These are phyloP conservation scores for Diplotaxis tenuifolia DNA, from an alignment of 345 rosid genomes.

Conservation along the genomic window DNA sequence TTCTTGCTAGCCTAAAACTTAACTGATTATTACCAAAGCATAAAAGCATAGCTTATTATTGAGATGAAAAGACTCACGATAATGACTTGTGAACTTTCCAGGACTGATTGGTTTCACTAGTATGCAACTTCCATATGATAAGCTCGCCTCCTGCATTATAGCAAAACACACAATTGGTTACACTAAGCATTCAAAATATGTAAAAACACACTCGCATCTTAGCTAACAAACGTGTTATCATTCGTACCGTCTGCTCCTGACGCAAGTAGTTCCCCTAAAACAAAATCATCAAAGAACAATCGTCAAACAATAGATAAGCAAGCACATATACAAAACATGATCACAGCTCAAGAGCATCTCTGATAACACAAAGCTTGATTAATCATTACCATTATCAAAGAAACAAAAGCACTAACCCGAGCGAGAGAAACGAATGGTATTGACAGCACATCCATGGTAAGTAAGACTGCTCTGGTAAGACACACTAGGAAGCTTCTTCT, in stretches of 20 bases:
- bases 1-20: background rate
- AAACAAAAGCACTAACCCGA: constrained; percentile 49
- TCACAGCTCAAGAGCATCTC: background rate
- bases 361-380: background rate
- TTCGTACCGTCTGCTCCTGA: constrained; percentile 95
- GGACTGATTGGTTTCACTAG: constrained; percentile 62
- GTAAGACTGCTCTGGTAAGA: constrained; percentile 74
- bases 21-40: background rate
- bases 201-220: background rate
- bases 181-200: background rate
- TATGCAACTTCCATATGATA: constrained; percentile 78
- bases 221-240: background rate
- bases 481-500: constrained; percentile 68
- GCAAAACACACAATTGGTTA: background rate
- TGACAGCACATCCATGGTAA: constrained; percentile 77
- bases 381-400: background rate
- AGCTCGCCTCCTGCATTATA: constrained; percentile 77
- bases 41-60: background rate
- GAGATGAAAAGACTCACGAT: constrained; percentile 51
- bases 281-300: constrained; percentile 15
- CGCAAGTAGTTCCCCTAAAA: constrained; percentile 86
- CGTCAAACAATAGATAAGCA: background rate
- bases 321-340: background rate
- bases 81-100: constrained; percentile 86
- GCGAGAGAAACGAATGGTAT: constrained; percentile 76